Conservation (phyloP, 1,284 basidiomycete species). For the Volvariella volvacea region DNA sequence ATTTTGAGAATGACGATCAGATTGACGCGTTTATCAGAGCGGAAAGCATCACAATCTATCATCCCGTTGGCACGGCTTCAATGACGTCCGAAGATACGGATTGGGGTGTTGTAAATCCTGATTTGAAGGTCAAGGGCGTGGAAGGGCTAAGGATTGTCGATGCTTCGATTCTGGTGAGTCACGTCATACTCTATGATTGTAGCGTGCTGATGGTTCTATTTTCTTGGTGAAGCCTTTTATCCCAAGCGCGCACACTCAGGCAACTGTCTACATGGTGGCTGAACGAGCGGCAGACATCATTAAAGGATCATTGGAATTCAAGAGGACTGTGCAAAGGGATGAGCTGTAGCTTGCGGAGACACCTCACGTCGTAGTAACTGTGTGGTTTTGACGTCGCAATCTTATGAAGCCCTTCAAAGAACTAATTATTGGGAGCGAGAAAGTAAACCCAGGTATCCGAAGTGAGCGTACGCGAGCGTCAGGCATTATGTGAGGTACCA, state of each 20-base stretch:
- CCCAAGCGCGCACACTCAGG: constrained; percentile 4
- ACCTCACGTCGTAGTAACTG: too few relatives aligned
- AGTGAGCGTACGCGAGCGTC: too few relatives aligned
- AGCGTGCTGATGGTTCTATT: too few relatives aligned
- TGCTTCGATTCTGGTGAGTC: background rate
- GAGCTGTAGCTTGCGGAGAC: too few relatives aligned
- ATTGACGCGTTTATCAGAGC: background rate
- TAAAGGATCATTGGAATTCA: background rate
- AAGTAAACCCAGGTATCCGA: too few relatives aligned
- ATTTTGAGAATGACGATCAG: background rate
- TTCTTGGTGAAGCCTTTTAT: constrained; percentile 1
- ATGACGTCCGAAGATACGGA: background rate
- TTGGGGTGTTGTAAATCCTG: constrained; percentile 1
- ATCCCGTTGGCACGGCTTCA: background rate
- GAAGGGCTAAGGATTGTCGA: background rate
- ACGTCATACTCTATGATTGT: background rate
- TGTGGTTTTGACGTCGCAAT: too few relatives aligned
- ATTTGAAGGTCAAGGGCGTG: background rate
- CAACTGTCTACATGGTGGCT: constrained; percentile 4
- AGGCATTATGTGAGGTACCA: too few relatives aligned
- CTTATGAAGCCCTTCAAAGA: too few relatives aligned
- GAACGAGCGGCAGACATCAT: constrained; percentile 7
- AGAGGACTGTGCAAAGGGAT: background rate
- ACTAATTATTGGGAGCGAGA: too few relatives aligned
- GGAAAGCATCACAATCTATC: background rate